phyloP scores from a whole-genome alignment of 768 basidiomycete genomes.

The Mycena vitilis region DNA sequence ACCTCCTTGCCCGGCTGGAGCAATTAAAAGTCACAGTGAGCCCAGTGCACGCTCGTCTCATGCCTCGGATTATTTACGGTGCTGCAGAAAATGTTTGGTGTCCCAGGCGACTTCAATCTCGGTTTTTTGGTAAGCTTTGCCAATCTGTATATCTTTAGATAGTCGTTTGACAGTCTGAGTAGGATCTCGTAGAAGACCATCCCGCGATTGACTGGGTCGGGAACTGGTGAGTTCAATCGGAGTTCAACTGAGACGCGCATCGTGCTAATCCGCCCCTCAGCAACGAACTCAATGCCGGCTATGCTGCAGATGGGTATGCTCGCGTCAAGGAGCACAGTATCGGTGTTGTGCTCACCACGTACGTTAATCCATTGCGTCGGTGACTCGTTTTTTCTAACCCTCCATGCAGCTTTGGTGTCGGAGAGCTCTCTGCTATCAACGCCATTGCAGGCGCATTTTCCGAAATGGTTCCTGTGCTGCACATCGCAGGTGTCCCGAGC shows the following conservation, averaged over 20 bases:
- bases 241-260: not conserved
- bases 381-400: not conserved
- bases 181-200: constrained; percentile 89
- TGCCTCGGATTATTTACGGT: not conserved
- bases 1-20: constrained; percentile 70
- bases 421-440: constrained; percentile 89
- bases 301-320: constrained; percentile 95
- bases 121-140: constrained; percentile 61
- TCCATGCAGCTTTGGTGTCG: constrained; percentile 83
- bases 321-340: constrained; percentile 81
- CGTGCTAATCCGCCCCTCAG: constrained; percentile 49
- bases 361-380: constrained; percentile 28
- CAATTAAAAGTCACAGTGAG: constrained; percentile 74
- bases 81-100: constrained; percentile 81
- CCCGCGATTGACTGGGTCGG: constrained; percentile 87
- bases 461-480: constrained; percentile 91
- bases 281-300: constrained; percentile 88
- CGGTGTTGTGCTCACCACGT: constrained; percentile 86
- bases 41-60: not conserved
- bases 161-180: constrained; percentile 3
- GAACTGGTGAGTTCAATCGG: constrained; percentile 65
- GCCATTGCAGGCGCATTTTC: constrained; percentile 87
- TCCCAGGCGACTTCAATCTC: constrained; percentile 91
- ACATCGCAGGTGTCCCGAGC: constrained; percentile 87
- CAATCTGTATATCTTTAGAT: not conserved